Conservation (phyloP, 2,329 filamentous ascomycete species). For the Xylariaceae sp. region DNA sequence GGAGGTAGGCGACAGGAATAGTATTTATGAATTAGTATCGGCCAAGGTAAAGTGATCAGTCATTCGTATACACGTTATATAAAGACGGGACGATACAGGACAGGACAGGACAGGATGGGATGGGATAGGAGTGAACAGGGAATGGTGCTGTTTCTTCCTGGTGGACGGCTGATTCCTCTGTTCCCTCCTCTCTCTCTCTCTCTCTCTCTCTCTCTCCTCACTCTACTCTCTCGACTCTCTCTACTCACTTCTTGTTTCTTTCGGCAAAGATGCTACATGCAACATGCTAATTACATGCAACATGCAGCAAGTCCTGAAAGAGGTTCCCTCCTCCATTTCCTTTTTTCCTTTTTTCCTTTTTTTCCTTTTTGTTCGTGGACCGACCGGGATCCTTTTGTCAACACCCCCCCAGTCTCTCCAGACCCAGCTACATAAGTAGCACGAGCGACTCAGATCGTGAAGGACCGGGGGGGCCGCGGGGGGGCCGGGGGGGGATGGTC, state of each 20-base stretch:
- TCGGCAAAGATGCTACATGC: background rate
- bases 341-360: no score
- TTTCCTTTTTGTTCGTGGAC: background rate
- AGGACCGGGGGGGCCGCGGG: background rate
- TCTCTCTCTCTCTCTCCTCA: no score
- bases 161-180: no score
- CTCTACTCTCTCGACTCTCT: background rate
- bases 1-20: background rate
- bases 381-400: slow-evolving; percentile 2
- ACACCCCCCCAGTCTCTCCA: slow-evolving; percentile 1
- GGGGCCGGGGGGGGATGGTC: background rate
- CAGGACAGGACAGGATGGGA: background rate
- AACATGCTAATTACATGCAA: no score
- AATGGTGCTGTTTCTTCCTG: no score
- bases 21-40: background rate
- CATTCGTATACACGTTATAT: no score
- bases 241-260: background rate
- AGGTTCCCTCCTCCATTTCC: no score
- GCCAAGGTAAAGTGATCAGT: background rate
- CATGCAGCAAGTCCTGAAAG: no score
- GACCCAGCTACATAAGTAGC: background rate
- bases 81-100: background rate
- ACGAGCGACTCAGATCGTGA: slow-evolving; percentile 16
- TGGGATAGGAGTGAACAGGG: no score
- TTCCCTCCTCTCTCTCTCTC: no score